Evolutionary conservation across 129 eudicot species (phyloP), one percentile per base, ranked within the genome.

Genomic region (Silybum marianum): DNA sequence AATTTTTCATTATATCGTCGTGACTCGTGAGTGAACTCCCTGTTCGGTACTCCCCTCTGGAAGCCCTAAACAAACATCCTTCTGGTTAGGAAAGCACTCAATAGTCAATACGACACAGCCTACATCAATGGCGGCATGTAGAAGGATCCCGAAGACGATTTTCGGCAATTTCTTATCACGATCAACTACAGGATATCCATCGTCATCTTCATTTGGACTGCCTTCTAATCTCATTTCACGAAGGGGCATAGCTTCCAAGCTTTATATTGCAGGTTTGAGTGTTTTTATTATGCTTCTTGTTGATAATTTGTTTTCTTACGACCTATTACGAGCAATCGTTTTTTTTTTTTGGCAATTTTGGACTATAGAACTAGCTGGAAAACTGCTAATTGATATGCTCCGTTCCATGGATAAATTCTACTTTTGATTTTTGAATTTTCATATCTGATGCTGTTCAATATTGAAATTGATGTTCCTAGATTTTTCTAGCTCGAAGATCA

Each of bases 171-270:
- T 84, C 81, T 42, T 83, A 13, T 78, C 88, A 25, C 80, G 79
- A 73, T 39, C 83, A 68, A 79, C 5, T 40, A 71, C 89, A 70
- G 70, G 40, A 36, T 48, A 21, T 60, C 74, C 38, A 16, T 75
- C 87, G 23, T 60, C 90, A 4, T 79, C 84, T 19, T 54, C 85
- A 2, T 76, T 78, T 44, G 69, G 80, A 30, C 67, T 78, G 39
- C 74, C 91, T 7, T 38, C 83, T 58, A 19, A 78, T 77, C 78
- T 86, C 75, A 81, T 87, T 73, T 85, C 88, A 77, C 85, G 91
- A 39, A 84, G 98, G 83, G 97, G 98, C 86, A 89, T 92, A 28
- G 93, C 96, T 83, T 89, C 94, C 81, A 95, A 87, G 90, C 94
- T 95, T 71, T 95, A 92, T 83, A 89, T 95, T 14, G 93, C 91